Evolutionary conservation across 2,329 filamentous ascomycete genomes (phyloP).

Genomic region (Epichloe hybrida): DNA sequence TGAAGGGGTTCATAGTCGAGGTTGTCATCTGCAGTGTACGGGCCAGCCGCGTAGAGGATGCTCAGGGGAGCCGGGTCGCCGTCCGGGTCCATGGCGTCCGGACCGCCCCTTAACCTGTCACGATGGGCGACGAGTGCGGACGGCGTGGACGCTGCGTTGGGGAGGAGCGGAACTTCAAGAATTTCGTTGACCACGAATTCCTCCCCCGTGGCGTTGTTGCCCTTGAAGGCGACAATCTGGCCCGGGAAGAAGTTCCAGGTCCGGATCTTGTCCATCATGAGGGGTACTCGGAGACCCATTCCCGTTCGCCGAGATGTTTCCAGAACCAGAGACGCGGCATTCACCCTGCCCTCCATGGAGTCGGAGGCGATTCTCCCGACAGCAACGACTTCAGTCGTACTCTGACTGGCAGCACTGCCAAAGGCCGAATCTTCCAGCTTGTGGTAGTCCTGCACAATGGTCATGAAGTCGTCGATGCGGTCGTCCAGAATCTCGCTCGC

Average conservation of each 20-base stretch:
- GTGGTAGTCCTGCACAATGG: constrained; percentile 61
- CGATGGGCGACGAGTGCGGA: constrained; percentile 54
- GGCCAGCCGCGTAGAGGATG: constrained; percentile 67
- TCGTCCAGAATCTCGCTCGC: constrained; percentile 90
- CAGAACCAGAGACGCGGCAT: constrained; percentile 70
- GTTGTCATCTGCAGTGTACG: constrained; percentile 86
- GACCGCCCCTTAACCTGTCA: constrained; percentile 51
- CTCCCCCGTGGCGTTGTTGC: constrained; percentile 74
- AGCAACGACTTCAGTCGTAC: constrained; percentile 74
- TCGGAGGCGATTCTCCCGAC: constrained; percentile 89
- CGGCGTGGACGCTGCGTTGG: constrained; percentile 57
- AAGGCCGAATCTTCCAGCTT: constrained; percentile 67
- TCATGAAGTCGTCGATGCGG: constrained; percentile 78
- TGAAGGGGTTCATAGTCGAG: constrained; percentile 81
- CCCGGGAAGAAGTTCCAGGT: constrained; percentile 83
- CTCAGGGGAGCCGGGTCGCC: constrained; percentile 51
- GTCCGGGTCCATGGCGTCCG: constrained; percentile 46
- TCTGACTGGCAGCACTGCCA: constrained; percentile 74
- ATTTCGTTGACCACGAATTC: constrained; percentile 72
- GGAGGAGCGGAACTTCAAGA: constrained; percentile 60
- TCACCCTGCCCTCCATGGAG: constrained; percentile 72
- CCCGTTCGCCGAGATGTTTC: constrained; percentile 79
- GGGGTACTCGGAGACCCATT: constrained; percentile 64
- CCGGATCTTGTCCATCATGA: constrained; percentile 58
- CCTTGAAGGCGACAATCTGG: constrained; percentile 77